Conservation (phyloP, 768 basidiomycete genomes). For the Mycena rebaudengoi region DNA sequence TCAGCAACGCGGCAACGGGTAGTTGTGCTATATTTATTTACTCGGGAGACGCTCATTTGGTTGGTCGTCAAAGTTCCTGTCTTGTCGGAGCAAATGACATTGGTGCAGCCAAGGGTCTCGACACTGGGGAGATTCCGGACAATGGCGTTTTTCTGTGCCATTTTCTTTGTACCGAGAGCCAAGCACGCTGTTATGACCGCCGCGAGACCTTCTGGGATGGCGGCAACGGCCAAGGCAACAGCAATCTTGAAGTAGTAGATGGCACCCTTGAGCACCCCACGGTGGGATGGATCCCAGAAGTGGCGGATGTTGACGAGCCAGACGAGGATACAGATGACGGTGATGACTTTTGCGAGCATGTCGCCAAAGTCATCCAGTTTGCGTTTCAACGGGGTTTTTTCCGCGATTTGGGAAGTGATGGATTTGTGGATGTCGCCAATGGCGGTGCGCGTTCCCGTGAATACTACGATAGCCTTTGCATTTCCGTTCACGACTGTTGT, state of each 20-base stretch:
- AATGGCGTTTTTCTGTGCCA: conserved; percentile 99
- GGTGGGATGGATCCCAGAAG: conserved; percentile 95
- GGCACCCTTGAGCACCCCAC: conserved; percentile 90
- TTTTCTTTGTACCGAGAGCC: conserved; percentile 97
- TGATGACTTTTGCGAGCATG: conserved; percentile 96
- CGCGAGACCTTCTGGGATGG: conserved; percentile 98
- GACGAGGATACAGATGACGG: conserved; percentile 95
- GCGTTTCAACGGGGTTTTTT: conserved; percentile 96
- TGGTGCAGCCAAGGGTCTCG: conserved; percentile 97
- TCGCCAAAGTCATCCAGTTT: conserved; percentile 99
- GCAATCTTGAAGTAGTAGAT: conserved; percentile 99
- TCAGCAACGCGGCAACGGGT: background rate
- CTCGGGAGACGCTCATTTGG: conserved; percentile 94
- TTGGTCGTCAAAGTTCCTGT: conserved; percentile 96
- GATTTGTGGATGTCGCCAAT: conserved; percentile 98
- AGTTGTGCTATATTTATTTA: conserved; percentile 39
- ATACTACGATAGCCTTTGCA: conserved; percentile 86
- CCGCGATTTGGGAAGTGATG: conserved; percentile 90
- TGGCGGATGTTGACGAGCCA: conserved; percentile 98
- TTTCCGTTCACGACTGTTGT: conserved; percentile 96
- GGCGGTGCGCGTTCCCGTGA: conserved; percentile 87
- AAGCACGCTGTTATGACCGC: conserved; percentile 98
- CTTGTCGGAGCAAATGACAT: conserved; percentile 99
- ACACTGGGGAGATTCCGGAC: conserved; percentile 96
- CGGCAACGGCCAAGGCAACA: conserved; percentile 97